Evolutionary conservation across 106 monocot genomes (phyloP).

Genomic region (Iris macrosiphon): DNA sequence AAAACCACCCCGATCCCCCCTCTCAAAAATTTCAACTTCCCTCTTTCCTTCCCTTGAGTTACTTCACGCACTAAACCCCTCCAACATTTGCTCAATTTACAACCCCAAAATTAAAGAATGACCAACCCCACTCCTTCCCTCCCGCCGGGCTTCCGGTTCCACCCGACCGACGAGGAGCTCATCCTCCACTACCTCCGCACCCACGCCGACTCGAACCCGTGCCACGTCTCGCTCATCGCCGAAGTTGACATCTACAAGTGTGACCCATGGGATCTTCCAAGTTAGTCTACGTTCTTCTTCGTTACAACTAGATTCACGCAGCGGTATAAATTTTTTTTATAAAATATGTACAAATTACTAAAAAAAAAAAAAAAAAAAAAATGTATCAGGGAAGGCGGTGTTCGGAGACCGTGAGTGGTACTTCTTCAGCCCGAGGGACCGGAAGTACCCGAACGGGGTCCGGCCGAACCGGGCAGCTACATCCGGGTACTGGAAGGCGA

Average conservation of each 20-base stretch:
- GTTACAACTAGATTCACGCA: background rate
- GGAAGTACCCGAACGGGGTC: constrained; percentile 27
- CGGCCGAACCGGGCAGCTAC: constrained; percentile 21
- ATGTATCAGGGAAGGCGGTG: constrained; percentile 13
- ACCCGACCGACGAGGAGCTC: constrained; percentile 37
- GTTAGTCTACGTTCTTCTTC: background rate
- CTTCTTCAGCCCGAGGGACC: constrained; percentile 27
- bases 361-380: background rate
- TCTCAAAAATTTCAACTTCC: constrained; percentile 4
- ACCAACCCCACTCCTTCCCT: constrained; percentile 6
- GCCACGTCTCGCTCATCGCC: constrained; percentile 23
- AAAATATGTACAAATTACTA: background rate
- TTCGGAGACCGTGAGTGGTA: constrained; percentile 33
- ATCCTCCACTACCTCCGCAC: constrained; percentile 31
- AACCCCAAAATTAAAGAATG: constrained; percentile 2
- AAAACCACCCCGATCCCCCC: background rate
- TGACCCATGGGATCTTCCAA: constrained; percentile 30
- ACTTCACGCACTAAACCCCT: background rate
- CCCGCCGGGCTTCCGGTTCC: constrained; percentile 35
- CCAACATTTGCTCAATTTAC: background rate
- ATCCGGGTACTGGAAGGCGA: constrained; percentile 34
- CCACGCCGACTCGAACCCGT: constrained; percentile 5
- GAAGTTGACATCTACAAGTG: constrained; percentile 38
- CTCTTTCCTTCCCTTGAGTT: background rate
- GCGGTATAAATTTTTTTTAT: background rate